phyloP scores from a whole-genome alignment of 148 eudicot genomes.

The Drosera capensis region DNA sequence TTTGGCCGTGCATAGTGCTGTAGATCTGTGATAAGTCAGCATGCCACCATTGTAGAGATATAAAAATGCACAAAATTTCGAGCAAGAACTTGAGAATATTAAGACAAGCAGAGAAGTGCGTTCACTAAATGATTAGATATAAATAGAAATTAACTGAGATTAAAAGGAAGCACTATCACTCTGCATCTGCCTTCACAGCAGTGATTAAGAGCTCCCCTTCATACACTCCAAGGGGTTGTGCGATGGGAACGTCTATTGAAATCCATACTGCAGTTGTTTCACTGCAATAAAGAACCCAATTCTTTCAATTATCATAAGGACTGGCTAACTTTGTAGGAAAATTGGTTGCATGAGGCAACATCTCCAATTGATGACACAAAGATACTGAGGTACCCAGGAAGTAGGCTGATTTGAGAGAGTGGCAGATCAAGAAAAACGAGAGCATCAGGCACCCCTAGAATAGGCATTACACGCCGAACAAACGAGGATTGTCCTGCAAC shows the following conservation, averaged over 20 bases:
- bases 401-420: conserved; percentile 42
- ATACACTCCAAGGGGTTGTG: conserved; percentile 77
- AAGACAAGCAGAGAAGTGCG: too few relatives aligned
- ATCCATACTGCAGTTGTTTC: conserved; percentile 86
- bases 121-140: too few relatives aligned
- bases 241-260: conserved; percentile 62
- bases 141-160: conserved; percentile 6
- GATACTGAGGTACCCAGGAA: conserved; percentile 75
- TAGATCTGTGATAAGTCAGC: conserved; percentile 44
- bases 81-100: too few relatives aligned
- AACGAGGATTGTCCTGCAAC: conserved; percentile 51
- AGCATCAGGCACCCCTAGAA: conserved; percentile 98
- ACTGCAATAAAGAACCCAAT: conserved; percentile 32
- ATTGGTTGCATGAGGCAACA: too few relatives aligned
- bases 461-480: conserved; percentile 67
- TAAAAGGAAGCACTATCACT: conserved; percentile 40
- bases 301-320: too few relatives aligned
- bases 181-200: conserved; percentile 68
- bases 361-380: too few relatives aligned
- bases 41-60: background rate
- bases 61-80: too few relatives aligned
- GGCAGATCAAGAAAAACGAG: conserved; percentile 92
- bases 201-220: conserved; percentile 73
- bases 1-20: conserved; percentile 38
- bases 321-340: too few relatives aligned